These are phyloP conservation scores for Colletotrichum eremochloae DNA, from an alignment of 2,329 filamentous ascomycete species.

Conservation along the genomic window DNA sequence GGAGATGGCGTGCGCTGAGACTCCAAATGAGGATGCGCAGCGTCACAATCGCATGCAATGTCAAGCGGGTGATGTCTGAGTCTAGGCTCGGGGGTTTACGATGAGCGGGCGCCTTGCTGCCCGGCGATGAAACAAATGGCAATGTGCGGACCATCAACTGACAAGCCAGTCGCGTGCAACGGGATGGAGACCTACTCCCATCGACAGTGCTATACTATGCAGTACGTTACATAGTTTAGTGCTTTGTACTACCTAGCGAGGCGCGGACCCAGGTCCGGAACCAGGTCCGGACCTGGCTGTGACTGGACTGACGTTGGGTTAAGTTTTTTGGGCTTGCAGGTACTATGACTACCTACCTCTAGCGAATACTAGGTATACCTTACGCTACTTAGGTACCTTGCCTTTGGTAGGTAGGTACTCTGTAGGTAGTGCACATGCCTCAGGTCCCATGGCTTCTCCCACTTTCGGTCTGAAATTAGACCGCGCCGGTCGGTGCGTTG, in stretches of 20 bases:
- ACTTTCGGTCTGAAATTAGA: conserved; percentile 21
- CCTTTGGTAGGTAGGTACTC: no score
- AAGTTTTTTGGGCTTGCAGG: conserved; percentile 26
- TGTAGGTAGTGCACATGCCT: background rate
- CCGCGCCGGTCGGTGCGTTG: conserved; percentile 31
- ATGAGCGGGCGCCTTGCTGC: background rate
- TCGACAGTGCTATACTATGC: background rate
- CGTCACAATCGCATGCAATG: background rate
- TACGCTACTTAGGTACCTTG: background rate
- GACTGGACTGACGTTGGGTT: conserved; percentile 35
- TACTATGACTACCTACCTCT: background rate
- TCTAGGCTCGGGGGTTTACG: background rate
- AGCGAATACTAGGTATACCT: background rate
- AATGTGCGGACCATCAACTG: background rate
- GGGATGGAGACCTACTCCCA: background rate
- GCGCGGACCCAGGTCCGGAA: conserved; percentile 27
- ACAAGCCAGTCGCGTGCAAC: conserved; percentile 26
- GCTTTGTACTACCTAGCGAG: background rate
- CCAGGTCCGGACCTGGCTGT: background rate
- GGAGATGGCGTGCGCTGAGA: conserved; percentile 4
- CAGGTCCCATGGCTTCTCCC: background rate
- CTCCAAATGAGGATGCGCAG: conserved; percentile 23
- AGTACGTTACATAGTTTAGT: background rate
- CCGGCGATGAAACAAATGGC: conserved; percentile 21
- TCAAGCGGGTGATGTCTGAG: conserved; percentile 7